These are phyloP conservation scores for Staphylotrichum longicolle DNA, from an alignment of 495 filamentous ascomycete species.

Conservation along the genomic window DNA sequence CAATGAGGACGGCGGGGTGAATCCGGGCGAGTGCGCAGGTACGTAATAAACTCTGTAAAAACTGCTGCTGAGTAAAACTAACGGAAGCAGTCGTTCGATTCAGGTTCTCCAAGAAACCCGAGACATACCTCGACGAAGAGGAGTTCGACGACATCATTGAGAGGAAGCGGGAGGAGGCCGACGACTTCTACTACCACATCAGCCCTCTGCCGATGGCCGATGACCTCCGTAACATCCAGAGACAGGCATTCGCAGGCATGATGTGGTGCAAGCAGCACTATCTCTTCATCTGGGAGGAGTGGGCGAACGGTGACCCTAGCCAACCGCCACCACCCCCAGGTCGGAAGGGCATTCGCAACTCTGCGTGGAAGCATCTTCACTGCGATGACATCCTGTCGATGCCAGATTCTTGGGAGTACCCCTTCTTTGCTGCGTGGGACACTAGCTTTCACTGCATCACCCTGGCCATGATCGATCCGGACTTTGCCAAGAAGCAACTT, in stretches of 20 bases:
- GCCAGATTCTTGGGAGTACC: constrained; percentile 98
- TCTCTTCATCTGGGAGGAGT: constrained; percentile 95
- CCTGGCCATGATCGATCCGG: constrained; percentile 93
- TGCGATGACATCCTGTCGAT: constrained; percentile 94
- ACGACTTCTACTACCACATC: constrained; percentile 92
- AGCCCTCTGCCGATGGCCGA: constrained; percentile 93
- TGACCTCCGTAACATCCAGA: constrained; percentile 90
- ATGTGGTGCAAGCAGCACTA: constrained; percentile 98
- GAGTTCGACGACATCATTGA: constrained; percentile 89
- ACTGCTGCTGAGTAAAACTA: neutral
- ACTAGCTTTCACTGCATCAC: constrained; percentile 96
- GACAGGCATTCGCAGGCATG: constrained; percentile 93
- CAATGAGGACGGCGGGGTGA: constrained; percentile 80
- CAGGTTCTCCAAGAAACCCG: constrained; percentile 69
- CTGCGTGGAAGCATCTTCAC: constrained; percentile 88
- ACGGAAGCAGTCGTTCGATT: constrained; percentile 74
- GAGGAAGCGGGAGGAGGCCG: constrained; percentile 76
- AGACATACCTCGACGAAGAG: constrained; percentile 85
- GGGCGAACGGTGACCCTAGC: constrained; percentile 75
- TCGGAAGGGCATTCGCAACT: constrained; percentile 78
- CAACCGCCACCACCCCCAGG: constrained; percentile 78
- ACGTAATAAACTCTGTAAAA: constrained; percentile 11
- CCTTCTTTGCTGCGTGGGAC: constrained; percentile 98
- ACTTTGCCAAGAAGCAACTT: constrained; percentile 96
- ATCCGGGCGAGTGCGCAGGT: constrained; percentile 82